These are phyloP conservation scores for Starmerella vitae DNA, from an alignment of 805 yeast genomes.

Conservation along the genomic window DNA sequence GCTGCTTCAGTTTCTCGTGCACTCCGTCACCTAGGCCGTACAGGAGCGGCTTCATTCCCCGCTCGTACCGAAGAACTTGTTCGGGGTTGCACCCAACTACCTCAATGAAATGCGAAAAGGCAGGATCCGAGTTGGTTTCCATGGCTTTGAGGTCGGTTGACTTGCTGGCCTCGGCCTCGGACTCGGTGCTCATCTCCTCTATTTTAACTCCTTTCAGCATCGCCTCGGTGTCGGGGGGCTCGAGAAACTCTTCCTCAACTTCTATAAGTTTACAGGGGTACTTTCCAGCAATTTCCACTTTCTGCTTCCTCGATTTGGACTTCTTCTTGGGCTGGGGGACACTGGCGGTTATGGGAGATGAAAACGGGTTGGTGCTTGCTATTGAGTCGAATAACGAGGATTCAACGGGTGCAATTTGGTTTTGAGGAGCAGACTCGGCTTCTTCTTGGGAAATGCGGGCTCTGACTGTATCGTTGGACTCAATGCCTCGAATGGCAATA, in stretches of 20 bases:
- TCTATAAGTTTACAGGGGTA: slow-evolving; percentile 57
- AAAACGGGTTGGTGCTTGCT: slow-evolving; percentile 15
- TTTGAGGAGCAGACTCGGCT: slow-evolving; percentile 33
- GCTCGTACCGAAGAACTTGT: slow-evolving; percentile 76
- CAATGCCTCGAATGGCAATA: slow-evolving; percentile 63
- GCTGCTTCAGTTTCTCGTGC: slow-evolving; percentile 33
- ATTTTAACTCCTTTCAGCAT: slow-evolving; percentile 29
- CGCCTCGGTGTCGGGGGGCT: slow-evolving; percentile 33
- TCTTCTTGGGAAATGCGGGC: slow-evolving; percentile 29
- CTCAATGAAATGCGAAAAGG: slow-evolving; percentile 66
- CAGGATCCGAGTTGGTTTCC: slow-evolving; percentile 36
- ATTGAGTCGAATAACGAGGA: slow-evolving; percentile 16
- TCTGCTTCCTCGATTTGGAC: slow-evolving; percentile 4
- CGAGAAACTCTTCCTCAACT: slow-evolving; percentile 56
- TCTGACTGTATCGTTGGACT: slow-evolving; percentile 38
- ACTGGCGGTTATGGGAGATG: neutral
- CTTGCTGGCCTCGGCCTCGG: slow-evolving; percentile 22
- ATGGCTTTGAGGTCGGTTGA: slow-evolving; percentile 29
- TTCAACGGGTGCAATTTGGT: slow-evolving; percentile 20
- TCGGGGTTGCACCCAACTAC: slow-evolving; percentile 67
- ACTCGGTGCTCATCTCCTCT: slow-evolving; percentile 32
- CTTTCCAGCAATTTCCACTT: slow-evolving; percentile 30
- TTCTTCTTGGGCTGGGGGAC: slow-evolving; percentile 1
- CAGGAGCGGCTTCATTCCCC: slow-evolving; percentile 64
- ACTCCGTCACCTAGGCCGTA: slow-evolving; percentile 49